Base-by-base conservation (phyloP, 2,329 filamentous ascomycete genomes). In the Pezicula radicicola region DNA sequence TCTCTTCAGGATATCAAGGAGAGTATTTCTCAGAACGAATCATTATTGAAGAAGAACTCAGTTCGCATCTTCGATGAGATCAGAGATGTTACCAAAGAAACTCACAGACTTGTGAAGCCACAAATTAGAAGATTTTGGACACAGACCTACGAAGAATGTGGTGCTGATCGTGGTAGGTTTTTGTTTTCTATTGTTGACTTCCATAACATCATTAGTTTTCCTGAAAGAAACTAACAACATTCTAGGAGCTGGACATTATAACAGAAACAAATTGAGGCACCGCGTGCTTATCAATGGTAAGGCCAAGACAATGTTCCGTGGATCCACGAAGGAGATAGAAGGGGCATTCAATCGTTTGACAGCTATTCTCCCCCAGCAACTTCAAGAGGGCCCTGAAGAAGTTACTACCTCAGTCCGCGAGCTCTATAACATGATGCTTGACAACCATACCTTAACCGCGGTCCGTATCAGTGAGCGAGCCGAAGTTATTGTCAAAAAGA, bases 71-170 rank as follows among this genome's bases (percentile, higher is more conserved):
- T 52, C 18, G 39, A 51, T 8, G 28, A 48, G 19, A 30, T 54
- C 10, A 47, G 30, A 4, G 49, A 47, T 9, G 41, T 19, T 7
- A 48, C 52, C 25, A 42, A 40, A 16, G 36, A 46, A 15, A 35
- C 51, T n/a, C 56, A 58, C 40, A 25, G 39, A 27, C 30, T 35
- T n/a, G 50, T 45, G 6, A 16, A 25, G 6, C 51, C 56, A 2
- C 46, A 51, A 3, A 33, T 58, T 12, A 48, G 33, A 39, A 19
- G 41, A 2, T 55, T 54, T 21, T 40, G 55, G 15, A 35, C n/a
- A 5, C 46, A 43, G 1, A 56, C 48, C 47, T 58, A 57, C 39
- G 43, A 49, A n/a, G 6, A 55, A 46, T 60, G 57, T 19, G 50
- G 35, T 6, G 15, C 21, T 1, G 51, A 43, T 30, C 8, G 8